Evolutionary conservation across 2,329 filamentous ascomycete species (phyloP).

Genomic region (Verticillium tricorpus): DNA sequence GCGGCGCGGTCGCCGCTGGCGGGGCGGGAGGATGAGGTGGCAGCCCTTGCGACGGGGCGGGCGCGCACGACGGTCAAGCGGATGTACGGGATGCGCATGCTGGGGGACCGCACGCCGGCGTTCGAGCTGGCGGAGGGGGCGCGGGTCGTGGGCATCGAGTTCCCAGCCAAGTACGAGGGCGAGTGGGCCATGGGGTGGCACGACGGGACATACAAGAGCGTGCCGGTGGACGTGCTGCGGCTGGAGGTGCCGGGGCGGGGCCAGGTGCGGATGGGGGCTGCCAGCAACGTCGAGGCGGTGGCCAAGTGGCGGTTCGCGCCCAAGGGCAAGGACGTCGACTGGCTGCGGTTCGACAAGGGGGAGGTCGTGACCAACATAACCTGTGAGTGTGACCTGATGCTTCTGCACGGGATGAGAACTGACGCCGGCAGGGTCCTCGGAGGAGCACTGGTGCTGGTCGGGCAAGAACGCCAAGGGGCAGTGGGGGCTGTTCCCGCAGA

Average conservation of each 20-base stretch:
- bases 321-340: constrained; percentile 37
- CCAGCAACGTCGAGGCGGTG: constrained; percentile 42
- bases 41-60: constrained; percentile 37
- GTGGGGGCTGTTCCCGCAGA: constrained; percentile 48
- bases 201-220: constrained; percentile 44
- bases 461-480: constrained; percentile 48
- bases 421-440: constrained; percentile 31
- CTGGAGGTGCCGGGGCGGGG: constrained; percentile 40
- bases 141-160: constrained; percentile 45
- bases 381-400: constrained; percentile 32
- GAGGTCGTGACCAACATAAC: constrained; percentile 63
- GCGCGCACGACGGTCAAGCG: constrained; percentile 43
- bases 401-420: not conserved
- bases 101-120: constrained; percentile 38
- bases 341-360: constrained; percentile 61
- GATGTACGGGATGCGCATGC: constrained; percentile 40
- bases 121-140: constrained; percentile 45
- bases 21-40: constrained; percentile 34
- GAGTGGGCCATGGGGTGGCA: constrained; percentile 57
- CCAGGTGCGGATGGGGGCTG: constrained; percentile 41
- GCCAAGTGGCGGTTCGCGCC: constrained; percentile 50
- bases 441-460: constrained; percentile 53
- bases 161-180: constrained; percentile 45
- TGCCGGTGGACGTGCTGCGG: constrained; percentile 43
- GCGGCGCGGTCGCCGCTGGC: constrained; percentile 35